Evolutionary conservation across 2,329 filamentous ascomycete species (phyloP).

Genomic region (Colletotrichum sp.): DNA sequence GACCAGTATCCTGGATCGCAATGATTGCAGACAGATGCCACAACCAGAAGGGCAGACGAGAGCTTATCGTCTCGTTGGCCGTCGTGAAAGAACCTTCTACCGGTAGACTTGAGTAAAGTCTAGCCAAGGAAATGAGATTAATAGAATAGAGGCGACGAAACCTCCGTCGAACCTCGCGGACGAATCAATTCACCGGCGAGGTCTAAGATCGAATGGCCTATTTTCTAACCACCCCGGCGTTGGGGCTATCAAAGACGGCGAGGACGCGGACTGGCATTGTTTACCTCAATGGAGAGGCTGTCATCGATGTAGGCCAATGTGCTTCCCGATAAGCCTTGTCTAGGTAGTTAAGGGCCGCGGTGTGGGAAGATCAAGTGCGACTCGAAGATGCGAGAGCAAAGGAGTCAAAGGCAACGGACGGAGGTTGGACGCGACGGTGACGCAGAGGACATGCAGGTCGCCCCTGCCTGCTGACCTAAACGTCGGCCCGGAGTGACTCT

Average conservation of each 20-base stretch:
- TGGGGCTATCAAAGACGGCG: slow-evolving; percentile 51
- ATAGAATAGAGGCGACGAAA: background rate
- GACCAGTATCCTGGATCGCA: background rate
- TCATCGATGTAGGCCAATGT: background rate
- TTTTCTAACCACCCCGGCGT: slow-evolving; percentile 51
- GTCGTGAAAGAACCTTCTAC: background rate
- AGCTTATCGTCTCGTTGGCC: background rate
- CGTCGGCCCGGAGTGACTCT: background rate
- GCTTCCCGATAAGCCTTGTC: background rate
- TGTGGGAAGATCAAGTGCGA: background rate
- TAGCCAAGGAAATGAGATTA: background rate
- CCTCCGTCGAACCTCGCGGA: background rate
- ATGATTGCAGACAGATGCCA: background rate
- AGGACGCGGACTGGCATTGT: slow-evolving; percentile 25
- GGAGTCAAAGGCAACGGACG: background rate
- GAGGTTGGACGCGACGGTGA: slow-evolving; percentile 4
- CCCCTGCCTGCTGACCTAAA: slow-evolving; percentile 15
- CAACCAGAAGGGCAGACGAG: background rate
- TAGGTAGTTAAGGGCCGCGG: background rate
- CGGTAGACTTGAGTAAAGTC: background rate
- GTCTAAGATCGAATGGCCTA: slow-evolving; percentile 36
- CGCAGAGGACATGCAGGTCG: slow-evolving; percentile 1
- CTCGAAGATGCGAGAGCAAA: background rate
- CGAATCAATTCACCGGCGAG: slow-evolving; percentile 27
- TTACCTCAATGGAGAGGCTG: background rate